Percentiles rank a stretch among this genome's conserved stretches.
These are phyloP conservation scores for Penicillium capsulatum DNA, from an alignment of 2,329 filamentous ascomycete genomes.

Conservation along the genomic window DNA sequence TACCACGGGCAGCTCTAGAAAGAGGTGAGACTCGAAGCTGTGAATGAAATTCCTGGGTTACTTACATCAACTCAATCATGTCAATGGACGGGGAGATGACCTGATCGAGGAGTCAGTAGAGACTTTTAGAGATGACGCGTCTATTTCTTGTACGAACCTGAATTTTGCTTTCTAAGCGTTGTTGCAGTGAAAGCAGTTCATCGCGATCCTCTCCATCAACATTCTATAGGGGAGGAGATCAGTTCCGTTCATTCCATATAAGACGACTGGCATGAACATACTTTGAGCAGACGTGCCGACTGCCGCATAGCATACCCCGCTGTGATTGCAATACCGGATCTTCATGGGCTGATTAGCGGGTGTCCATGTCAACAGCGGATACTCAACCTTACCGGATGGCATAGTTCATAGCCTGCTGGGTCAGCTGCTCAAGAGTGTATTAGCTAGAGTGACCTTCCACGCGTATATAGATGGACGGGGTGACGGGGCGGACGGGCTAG, in stretches of 20 bases:
- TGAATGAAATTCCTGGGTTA: too few relatives aligned
- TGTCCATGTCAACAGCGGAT: too few relatives aligned
- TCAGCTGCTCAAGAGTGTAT: constrained; percentile 47
- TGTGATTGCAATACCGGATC: constrained; percentile 78
- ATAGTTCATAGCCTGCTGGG: constrained; percentile 83
- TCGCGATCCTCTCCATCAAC: constrained; percentile 68
- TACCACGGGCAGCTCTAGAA: constrained; percentile 62
- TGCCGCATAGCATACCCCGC: constrained; percentile 81
- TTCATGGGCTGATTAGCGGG: too few relatives aligned
- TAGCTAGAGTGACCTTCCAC: constrained; percentile 20
- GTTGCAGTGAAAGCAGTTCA: constrained; percentile 68
- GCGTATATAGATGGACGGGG: neutral
- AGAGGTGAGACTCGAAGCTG: too few relatives aligned
- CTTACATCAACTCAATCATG: constrained; percentile 82
- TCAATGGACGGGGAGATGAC: constrained; percentile 88
- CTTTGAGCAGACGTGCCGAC: constrained; percentile 70
- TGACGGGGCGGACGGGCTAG: too few relatives aligned
- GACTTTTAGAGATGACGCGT: neutral
- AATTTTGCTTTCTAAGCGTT: constrained; percentile 78
- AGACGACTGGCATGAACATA: constrained; percentile 22
- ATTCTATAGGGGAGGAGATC: constrained; percentile 41
- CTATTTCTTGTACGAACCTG: constrained; percentile 49
- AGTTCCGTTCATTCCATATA: constrained; percentile 4
- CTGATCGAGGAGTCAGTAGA: constrained; percentile 38
- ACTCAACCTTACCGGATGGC: constrained; percentile 59